A percentile compares a stretch with the other conserved stretches of the same genome.
These are phyloP conservation scores for Sporothrix globosa DNA, from an alignment of 2,329 filamentous ascomycete species.

Conservation along the genomic window DNA sequence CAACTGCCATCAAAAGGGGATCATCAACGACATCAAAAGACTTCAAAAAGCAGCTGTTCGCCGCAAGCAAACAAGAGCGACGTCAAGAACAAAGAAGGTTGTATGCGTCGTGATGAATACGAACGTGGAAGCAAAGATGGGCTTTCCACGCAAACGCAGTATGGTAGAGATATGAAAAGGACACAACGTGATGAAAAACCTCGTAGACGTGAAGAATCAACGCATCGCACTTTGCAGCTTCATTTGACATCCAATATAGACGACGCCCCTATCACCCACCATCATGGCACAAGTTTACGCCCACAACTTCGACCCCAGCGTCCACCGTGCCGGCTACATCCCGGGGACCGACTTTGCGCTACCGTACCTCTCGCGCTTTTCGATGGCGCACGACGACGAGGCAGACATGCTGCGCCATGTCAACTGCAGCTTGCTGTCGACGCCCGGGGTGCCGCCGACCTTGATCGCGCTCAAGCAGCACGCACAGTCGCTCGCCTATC, in stretches of 20 bases:
- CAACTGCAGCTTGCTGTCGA: constrained; percentile 63
- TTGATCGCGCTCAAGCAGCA: constrained; percentile 63
- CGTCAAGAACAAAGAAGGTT: neutral
- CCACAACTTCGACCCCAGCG: constrained; percentile 34
- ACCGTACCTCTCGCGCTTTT: constrained; percentile 49
- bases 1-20: neutral
- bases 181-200: neutral
- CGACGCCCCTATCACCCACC: neutral
- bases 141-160: neutral
- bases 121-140: neutral
- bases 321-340: constrained; percentile 38
- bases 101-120: neutral
- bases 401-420: constrained; percentile 50
- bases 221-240: neutral
- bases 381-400: constrained; percentile 43
- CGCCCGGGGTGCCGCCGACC: constrained; percentile 54
- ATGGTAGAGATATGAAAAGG: constrained; percentile 8
- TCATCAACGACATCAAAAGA: constrained; percentile 1
- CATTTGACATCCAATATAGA: too few species aligned
- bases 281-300: constrained; percentile 36
- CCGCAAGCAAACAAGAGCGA: constrained; percentile 1
- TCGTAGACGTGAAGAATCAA: neutral
- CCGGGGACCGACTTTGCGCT: constrained; percentile 48
- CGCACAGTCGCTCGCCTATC: constrained; percentile 58
- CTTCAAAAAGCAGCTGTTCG: neutral